phyloP scores from a whole-genome alignment of 192 early-diverging fungal genomes.

The Coemansia sp. region DNA sequence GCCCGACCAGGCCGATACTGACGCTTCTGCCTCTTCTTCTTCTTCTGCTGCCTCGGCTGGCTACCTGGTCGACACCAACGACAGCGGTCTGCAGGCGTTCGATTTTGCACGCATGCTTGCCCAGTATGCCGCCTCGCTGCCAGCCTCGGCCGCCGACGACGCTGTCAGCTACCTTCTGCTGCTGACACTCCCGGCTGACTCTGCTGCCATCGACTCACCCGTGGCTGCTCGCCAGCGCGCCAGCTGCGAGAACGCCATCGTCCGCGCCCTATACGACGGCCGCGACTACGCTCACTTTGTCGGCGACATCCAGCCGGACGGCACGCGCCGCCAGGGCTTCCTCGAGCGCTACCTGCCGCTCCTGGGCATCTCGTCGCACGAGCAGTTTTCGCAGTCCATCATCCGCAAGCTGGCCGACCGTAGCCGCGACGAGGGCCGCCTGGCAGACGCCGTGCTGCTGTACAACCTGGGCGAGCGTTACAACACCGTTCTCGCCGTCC shows the following conservation, averaged over 20 bases:
- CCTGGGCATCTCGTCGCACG: slow-evolving; percentile 56
- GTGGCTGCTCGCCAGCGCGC: slow-evolving; percentile 8
- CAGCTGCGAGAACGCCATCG: slow-evolving; percentile 31
- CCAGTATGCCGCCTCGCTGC: slow-evolving; percentile 41
- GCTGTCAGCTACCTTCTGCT: slow-evolving; percentile 41
- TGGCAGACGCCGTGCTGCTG: slow-evolving; percentile 72
- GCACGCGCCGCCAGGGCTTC: slow-evolving; percentile 50
- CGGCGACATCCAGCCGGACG: slow-evolving; percentile 55
- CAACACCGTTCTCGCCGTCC: slow-evolving; percentile 68
- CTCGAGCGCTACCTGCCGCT: slow-evolving; percentile 69
- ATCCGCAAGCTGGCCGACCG: slow-evolving; percentile 65
- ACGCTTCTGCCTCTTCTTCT: slow-evolving; percentile 5
- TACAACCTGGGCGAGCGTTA: slow-evolving; percentile 74
- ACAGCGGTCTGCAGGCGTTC: slow-evolving; percentile 8
- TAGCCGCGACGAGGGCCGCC: slow-evolving; percentile 64
- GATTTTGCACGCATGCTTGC: slow-evolving; percentile 33
- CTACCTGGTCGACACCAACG: slow-evolving; percentile 5
- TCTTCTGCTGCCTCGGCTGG: no score
- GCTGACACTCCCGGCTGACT: slow-evolving; percentile 25
- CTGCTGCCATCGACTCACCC: neutral
- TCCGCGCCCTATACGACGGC: slow-evolving; percentile 57
- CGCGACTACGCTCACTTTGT: slow-evolving; percentile 59
- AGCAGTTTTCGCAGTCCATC: slow-evolving; percentile 67
- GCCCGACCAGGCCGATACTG: slow-evolving; percentile 52
- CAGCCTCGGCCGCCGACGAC: slow-evolving; percentile 26